Evolutionary conservation across 2,329 filamentous ascomycete species (phyloP), one percentile per base, ranked within the genome.

Genomic region (Domatiomyces catenatus): DNA sequence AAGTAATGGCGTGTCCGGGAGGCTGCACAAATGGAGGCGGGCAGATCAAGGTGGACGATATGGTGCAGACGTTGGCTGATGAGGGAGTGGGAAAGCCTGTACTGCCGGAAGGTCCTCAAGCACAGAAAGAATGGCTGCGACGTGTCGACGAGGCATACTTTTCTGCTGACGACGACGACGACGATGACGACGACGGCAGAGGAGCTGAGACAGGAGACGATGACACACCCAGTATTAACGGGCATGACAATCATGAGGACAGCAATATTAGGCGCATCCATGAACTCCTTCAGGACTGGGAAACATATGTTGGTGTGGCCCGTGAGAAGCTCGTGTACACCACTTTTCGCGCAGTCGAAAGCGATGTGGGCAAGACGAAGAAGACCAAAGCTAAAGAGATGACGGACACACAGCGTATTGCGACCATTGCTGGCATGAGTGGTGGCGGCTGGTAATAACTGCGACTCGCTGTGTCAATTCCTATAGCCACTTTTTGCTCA

Each of bases 1-100:
- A 98, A 68, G 92, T 98, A 52, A 98, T 98, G 92, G 92, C 92
- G 12, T 98, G 92, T 66, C 92, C 92, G 0, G 92, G 92, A n/a
- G 92, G 92, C 2, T 98, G 92, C 69, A 98, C 92, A 50, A 98
- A 98, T 61, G 92, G 92, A 1, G 92, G 92, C 39, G 92, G 92
- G 0, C 92, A 98, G 70, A 82, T 98, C 64, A 94, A 94, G 63
- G 79, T 86, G 22, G 85, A 87, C 49, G 92, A 96, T 64, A 79
- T 84, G 17, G 59, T 62, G 43, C 62, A 66, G 46, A 58, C 54
- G 15, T 54, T 59, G 26, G 54, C 45, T 47, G 54, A 20, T 47
- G 56, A 48, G 43, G 50, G 47, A 53, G 59, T 51, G 44, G 47
- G 19, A 42, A 66, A 66, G 45, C 59, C 56, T 42, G 60, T 56